phyloP scores from a whole-genome alignment of 495 filamentous ascomycete species.

The Neurospora discreta region DNA sequence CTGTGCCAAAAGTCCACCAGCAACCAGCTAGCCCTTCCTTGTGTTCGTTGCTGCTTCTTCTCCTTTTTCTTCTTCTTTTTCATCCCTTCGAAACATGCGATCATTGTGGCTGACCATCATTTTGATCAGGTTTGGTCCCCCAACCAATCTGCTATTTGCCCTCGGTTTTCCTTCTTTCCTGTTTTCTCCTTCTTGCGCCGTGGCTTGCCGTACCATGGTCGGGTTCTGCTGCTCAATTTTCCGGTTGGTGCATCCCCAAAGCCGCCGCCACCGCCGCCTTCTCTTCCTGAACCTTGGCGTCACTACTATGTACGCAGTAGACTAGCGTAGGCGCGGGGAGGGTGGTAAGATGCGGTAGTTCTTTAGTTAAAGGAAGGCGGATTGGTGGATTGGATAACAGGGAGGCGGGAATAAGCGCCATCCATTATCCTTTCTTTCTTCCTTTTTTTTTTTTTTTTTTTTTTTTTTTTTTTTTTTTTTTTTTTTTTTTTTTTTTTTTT shows the following conservation, averaged over 20 bases:
- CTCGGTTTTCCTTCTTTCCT: not conserved
- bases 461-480: no score
- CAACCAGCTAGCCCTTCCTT: not conserved
- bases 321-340: not conserved
- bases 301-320: no score
- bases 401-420: not conserved
- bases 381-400: not conserved
- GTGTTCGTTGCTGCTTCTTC: not conserved
- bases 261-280: not conserved
- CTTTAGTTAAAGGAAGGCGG: not conserved
- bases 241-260: not conserved
- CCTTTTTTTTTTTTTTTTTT: no score
- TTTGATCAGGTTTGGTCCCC: not conserved
- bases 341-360: not conserved
- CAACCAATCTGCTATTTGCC: not conserved
- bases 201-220: not conserved
- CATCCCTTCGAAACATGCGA: not conserved
- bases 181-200: not conserved
- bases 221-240: not conserved
- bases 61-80: not conserved
- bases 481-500: no score
- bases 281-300: not conserved
- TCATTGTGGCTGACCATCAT: not conserved
- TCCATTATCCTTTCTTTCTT: not conserved
- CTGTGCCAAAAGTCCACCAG: not conserved